Evolutionary conservation across 129 eudicot species (phyloP).

Genomic region (Gnaphalium uliginosum): DNA sequence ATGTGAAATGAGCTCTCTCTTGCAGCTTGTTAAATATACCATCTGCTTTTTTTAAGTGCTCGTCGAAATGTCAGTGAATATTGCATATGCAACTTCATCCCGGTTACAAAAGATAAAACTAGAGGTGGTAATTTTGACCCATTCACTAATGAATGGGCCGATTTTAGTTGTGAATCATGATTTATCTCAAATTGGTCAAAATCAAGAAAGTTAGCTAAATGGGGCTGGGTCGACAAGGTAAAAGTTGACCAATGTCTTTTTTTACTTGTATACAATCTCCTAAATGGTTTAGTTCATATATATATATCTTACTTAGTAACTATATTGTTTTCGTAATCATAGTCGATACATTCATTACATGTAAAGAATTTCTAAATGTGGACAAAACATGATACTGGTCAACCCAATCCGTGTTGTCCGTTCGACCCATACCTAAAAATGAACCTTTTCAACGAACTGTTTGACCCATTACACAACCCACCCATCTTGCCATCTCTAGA

Average conservation of each 20-base stretch:
- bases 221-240: background rate
- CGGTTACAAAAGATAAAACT: background rate
- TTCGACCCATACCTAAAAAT: background rate
- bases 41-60: background rate
- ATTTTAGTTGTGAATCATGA: background rate
- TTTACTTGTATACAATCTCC: background rate
- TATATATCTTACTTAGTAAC: background rate
- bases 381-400: background rate
- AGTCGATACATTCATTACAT: background rate
- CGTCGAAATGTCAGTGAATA: background rate
- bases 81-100: background rate
- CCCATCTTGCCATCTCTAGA: background rate
- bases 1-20: background rate
- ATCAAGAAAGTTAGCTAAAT: background rate
- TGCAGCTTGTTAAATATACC: too few relatives aligned
- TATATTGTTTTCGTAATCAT: background rate
- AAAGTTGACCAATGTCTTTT: background rate
- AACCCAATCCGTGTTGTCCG: background rate
- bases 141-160: background rate
- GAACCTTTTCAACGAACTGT: background rate
- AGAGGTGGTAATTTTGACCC: background rate
- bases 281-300: background rate
- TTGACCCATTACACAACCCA: background rate
- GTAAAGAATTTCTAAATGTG: background rate
- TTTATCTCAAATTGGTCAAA: background rate